phyloP scores from a whole-genome alignment of 495 filamentous ascomycete genomes.

The Chaetomidium leptoderma region DNA sequence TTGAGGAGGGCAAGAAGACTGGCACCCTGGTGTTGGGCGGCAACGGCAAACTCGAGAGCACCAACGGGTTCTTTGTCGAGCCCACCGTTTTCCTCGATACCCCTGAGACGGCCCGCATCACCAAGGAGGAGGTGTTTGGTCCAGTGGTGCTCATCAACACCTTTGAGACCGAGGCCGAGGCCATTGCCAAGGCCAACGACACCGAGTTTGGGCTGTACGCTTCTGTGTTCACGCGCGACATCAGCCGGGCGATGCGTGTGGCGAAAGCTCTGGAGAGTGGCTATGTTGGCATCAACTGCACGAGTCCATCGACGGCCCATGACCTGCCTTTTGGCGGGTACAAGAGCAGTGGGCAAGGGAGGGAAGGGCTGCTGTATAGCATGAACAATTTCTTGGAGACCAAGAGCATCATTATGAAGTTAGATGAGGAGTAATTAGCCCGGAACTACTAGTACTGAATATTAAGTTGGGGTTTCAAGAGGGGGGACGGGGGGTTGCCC shows the following conservation, averaged over 20 bases:
- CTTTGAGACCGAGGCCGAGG: constrained; percentile 62
- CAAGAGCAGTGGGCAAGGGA: constrained; percentile 40
- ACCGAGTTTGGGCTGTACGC: constrained; percentile 71
- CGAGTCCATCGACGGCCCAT: constrained; percentile 32
- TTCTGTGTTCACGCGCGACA: constrained; percentile 66
- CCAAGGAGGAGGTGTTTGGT: constrained; percentile 49
- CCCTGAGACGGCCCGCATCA: constrained; percentile 61
- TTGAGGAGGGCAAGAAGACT: constrained; percentile 34
- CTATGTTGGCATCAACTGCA: constrained; percentile 43
- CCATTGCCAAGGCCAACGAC: constrained; percentile 63
- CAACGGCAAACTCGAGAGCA: constrained; percentile 21
- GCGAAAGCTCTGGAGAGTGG: constrained; percentile 66
- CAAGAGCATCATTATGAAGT: constrained; percentile 41
- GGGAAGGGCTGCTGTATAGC: constrained; percentile 39
- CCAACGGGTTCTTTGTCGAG: constrained; percentile 49
- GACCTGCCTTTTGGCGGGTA: constrained; percentile 46
- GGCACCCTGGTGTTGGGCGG: constrained; percentile 33
- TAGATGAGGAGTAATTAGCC: constrained; percentile 28
- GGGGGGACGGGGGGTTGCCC: too few species aligned
- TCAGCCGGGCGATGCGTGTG: constrained; percentile 64
- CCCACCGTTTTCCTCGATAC: constrained; percentile 71
- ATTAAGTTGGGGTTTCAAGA: background rate
- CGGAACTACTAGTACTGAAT: too few species aligned
- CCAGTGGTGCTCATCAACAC: constrained; percentile 70
- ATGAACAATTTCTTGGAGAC: constrained; percentile 49